Evolutionary conservation across 371 early-diverging fungal species (phyloP).

Genomic region (Cokeromyces recurvatus): DNA sequence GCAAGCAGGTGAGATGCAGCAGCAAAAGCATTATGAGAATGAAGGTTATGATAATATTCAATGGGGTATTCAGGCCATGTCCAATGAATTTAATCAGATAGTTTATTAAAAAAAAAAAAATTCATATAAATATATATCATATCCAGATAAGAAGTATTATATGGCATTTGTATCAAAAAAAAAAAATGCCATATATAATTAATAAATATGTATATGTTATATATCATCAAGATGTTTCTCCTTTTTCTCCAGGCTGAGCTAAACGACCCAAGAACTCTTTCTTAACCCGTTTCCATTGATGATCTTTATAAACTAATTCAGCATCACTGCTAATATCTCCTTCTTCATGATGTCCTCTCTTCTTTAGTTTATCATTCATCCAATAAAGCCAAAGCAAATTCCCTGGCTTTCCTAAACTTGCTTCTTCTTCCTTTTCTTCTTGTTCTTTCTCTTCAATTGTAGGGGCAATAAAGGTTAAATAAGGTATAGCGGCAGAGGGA

Average conservation of each 20-base stretch:
- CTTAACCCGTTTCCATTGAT: constrained; percentile 20
- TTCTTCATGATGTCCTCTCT: constrained; percentile 15
- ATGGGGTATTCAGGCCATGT: constrained; percentile 29
- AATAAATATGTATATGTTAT: too few relatives aligned
- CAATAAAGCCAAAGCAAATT: constrained; percentile 22
- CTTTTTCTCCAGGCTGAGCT: constrained; percentile 23
- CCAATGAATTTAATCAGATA: constrained; percentile 28
- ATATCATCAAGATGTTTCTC: constrained; percentile 3
- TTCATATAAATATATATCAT: too few relatives aligned
- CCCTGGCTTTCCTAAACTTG: constrained; percentile 14
- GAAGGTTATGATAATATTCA: constrained; percentile 22
- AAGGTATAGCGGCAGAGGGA: constrained; percentile 17
- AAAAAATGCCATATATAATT: too few relatives aligned
- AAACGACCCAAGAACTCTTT: constrained; percentile 28
- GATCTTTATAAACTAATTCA: constrained; percentile 15
- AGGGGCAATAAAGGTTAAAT: constrained; percentile 16
- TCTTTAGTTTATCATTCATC: constrained; percentile 18
- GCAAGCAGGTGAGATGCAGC: constrained; percentile 11
- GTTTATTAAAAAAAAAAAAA: constrained; percentile 9
- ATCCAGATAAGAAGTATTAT: too few relatives aligned
- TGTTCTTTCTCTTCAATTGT: constrained; percentile 22
- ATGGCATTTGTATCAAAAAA: background rate
- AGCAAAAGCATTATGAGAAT: background rate
- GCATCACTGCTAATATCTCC: constrained; percentile 18
- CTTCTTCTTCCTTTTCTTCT: constrained; percentile 17